A percentile compares a stretch with the other conserved stretches of the same genome.
phyloP scores from a whole-genome alignment of 2,329 filamentous ascomycete species.

The Lachnellula arida region DNA sequence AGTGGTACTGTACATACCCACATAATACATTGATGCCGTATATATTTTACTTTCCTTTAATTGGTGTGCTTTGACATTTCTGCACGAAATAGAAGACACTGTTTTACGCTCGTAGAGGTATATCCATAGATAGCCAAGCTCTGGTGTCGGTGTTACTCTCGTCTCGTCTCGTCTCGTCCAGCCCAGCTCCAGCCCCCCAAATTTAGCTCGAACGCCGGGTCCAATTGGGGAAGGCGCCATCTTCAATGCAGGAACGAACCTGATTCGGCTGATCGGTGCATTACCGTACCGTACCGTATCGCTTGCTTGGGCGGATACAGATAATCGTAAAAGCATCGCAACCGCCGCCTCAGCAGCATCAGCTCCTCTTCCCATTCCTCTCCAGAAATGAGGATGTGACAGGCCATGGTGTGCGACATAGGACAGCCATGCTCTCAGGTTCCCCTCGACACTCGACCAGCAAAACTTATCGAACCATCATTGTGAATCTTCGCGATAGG shows the following conservation, averaged over 20 bases:
- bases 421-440: slow-evolving; percentile 2
- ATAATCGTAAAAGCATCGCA: neutral
- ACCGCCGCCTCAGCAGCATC: neutral
- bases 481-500: slow-evolving; percentile 6
- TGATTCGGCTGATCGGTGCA: neutral
- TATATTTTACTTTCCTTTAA: too few relatives aligned
- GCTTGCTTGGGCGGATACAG: neutral
- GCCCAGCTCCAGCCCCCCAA: neutral
- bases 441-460: neutral
- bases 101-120: too few relatives aligned
- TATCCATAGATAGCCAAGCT: too few relatives aligned
- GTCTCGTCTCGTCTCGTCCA: neutral
- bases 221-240: neutral
- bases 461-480: neutral
- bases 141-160: neutral
- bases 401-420: slow-evolving; percentile 5
- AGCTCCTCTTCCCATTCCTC: neutral
- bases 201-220: neutral
- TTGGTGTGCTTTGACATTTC: too few relatives aligned
- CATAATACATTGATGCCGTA: too few relatives aligned
- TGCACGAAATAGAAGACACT: too few relatives aligned
- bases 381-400: neutral
- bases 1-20: too few relatives aligned
- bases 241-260: slow-evolving; percentile 3
- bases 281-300: neutral